phyloP scores from a whole-genome alignment of 2,329 filamentous ascomycete species.

The Microdochium paspali region DNA sequence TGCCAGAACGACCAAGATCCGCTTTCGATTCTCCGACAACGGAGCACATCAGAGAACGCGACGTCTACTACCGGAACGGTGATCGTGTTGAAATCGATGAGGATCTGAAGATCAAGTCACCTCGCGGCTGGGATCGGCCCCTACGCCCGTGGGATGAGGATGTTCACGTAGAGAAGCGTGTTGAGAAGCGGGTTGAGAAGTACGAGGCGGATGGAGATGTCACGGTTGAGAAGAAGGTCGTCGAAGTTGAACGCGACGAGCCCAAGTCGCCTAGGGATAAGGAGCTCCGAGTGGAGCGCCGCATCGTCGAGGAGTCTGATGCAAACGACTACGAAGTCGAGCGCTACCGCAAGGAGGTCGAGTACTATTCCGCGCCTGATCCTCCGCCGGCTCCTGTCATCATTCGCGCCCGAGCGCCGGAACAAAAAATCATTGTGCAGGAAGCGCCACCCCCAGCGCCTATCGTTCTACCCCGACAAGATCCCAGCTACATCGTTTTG shows the following conservation, averaged over 20 bases:
- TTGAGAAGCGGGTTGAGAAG: conserved; percentile 30
- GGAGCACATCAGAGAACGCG: conserved; percentile 7
- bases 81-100: conserved; percentile 28
- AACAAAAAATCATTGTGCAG: conserved; percentile 53
- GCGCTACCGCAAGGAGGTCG: conserved; percentile 51
- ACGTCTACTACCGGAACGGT: conserved; percentile 19
- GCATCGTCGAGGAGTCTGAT: conserved; percentile 15
- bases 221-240: conserved; percentile 42
- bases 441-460: conserved; percentile 44
- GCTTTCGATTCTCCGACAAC: conserved; percentile 30
- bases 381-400: conserved; percentile 41
- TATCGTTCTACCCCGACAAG: conserved; percentile 35
- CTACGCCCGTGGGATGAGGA: conserved; percentile 16
- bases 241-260: conserved; percentile 23
- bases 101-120: conserved; percentile 20
- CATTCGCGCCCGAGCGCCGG: conserved; percentile 44
- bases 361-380: conserved; percentile 47
- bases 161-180: conserved; percentile 29
- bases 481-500: conserved; percentile 34
- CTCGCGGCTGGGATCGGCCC: conserved; percentile 33
- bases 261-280: conserved; percentile 16
- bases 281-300: conserved; percentile 19
- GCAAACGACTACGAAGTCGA: conserved; percentile 29
- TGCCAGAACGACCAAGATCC: conserved; percentile 42
- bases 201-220: conserved; percentile 38